phyloP scores from a whole-genome alignment of 2,329 filamentous ascomycete species.

The Colletotrichum echinochloae region DNA sequence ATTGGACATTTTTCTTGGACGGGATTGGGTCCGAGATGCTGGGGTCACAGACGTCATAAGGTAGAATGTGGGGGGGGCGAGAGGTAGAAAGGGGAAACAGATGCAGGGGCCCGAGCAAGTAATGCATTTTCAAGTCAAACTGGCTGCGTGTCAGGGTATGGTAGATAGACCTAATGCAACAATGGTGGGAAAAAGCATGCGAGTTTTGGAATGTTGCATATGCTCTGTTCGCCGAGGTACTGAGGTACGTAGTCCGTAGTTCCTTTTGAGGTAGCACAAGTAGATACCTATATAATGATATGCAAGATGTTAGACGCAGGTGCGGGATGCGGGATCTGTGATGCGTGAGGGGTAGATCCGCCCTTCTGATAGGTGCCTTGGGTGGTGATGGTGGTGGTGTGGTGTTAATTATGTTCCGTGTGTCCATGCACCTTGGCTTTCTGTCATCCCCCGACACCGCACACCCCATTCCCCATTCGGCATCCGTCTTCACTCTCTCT shows the following conservation, averaged over 20 bases:
- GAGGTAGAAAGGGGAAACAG: background rate
- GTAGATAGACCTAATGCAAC: background rate
- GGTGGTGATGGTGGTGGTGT: too few relatives aligned
- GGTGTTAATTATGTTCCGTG: too few relatives aligned
- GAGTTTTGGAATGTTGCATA: too few relatives aligned
- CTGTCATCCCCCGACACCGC: background rate
- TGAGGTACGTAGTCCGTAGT: too few relatives aligned
- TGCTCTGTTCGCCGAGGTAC: too few relatives aligned
- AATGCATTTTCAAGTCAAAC: background rate
- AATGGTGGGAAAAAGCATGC: background rate
- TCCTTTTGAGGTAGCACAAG: too few relatives aligned
- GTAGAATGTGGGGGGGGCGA: conserved; percentile 13
- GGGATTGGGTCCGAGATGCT: background rate
- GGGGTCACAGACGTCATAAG: conserved; percentile 13
- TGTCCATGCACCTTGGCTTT: background rate
- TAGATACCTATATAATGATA: too few relatives aligned
- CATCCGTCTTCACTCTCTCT: background rate
- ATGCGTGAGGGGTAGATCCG: background rate
- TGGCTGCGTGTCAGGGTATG: conserved; percentile 34
- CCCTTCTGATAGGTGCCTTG: conserved; percentile 3
- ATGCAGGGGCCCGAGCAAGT: background rate
- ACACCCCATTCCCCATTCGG: background rate
- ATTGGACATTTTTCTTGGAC: background rate
- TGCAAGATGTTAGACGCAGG: background rate
- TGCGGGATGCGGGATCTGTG: background rate